phyloP scores from a whole-genome alignment of 164 flowering plant species.

The Pachysandra terminalis region DNA sequence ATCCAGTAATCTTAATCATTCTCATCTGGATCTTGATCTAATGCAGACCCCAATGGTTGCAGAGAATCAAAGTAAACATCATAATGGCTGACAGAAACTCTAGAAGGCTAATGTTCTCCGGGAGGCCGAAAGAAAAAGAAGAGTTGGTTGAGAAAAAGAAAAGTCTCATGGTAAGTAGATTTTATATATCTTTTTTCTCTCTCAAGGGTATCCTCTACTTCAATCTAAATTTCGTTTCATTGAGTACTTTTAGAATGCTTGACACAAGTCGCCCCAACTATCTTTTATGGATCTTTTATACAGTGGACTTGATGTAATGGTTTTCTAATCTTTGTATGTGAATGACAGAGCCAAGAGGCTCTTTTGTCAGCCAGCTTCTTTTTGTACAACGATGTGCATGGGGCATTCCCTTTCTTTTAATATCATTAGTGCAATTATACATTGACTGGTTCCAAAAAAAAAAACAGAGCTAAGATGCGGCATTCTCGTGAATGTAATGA shows the following conservation, averaged over 20 bases:
- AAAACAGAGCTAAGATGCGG: not conserved
- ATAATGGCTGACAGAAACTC: constrained; percentile 65
- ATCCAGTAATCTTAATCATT: not conserved
- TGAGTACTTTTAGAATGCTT: not conserved
- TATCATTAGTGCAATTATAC: no score
- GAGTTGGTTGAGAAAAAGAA: constrained; percentile 64
- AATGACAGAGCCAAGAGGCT: no score
- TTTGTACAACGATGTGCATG: no score
- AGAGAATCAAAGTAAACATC: constrained; percentile 69
- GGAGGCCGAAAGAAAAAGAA: constrained; percentile 68
- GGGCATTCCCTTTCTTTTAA: no score
- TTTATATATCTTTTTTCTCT: not conserved
- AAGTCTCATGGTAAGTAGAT: constrained; percentile 71
- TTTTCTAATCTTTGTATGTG: no score
- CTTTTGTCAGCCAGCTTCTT: no score
- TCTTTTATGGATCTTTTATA: no score
- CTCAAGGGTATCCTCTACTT: not conserved
- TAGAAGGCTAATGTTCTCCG: constrained; percentile 71
- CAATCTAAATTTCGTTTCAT: not conserved
- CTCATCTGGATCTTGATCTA: constrained; percentile 6
- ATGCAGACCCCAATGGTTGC: constrained; percentile 17
- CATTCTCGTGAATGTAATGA: not conserved
- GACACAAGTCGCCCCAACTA: not conserved
- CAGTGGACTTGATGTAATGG: not conserved
- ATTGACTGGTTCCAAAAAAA: no score